Base-by-base conservation (phyloP, 345 rosid genomes). In the Trapa bicornis region DNA sequence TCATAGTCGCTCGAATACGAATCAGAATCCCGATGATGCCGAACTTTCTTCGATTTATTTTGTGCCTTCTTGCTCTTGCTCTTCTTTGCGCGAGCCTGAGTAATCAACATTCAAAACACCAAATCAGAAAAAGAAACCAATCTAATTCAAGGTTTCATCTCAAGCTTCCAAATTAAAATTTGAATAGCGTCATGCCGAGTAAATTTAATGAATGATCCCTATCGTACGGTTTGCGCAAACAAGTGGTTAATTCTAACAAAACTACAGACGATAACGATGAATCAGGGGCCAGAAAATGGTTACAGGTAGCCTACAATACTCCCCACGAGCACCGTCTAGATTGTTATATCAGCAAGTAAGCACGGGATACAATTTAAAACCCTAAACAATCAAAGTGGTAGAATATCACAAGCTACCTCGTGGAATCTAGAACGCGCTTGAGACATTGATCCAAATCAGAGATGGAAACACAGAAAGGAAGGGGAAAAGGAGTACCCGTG, bases 71-170 rank as follows among this genome's bases (percentile, higher is more conserved):
- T 71, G 10, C 58, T 81, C 78, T 84, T 88, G 66, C 72, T 75
- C 75, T 67, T 89, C 85, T 80, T 88, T 86, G 69, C 82, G 33
- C 71, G 79, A 67, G 71, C 84, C 98, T 87, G 75, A 65, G 75
- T 48, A 60, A 58, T 48, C 33, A 41, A 41, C 38, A 58, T 39
- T 47, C 0, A 14, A 10, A 62, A 22, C 16, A 17, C 29, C 17
- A 29, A 17, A 4, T 32, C 12, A 60, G 37, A 60, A 11, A 60
- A 60, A 32, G 5, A 45, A 45, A 45, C 48, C 7, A 45, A 45
- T 6, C 48, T 45, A 45, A 45, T 7, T 7, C 48, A 45, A 11
- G 12, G 6, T 11, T 45, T 45, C 48, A 11, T 45, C 48, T 6
- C 1, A 45, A 7, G 11, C 48, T 45, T 13, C 48, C 2, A 11